phyloP scores from a whole-genome alignment of 1,284 basidiomycete species.

The Cryptococcus hybrid region DNA sequence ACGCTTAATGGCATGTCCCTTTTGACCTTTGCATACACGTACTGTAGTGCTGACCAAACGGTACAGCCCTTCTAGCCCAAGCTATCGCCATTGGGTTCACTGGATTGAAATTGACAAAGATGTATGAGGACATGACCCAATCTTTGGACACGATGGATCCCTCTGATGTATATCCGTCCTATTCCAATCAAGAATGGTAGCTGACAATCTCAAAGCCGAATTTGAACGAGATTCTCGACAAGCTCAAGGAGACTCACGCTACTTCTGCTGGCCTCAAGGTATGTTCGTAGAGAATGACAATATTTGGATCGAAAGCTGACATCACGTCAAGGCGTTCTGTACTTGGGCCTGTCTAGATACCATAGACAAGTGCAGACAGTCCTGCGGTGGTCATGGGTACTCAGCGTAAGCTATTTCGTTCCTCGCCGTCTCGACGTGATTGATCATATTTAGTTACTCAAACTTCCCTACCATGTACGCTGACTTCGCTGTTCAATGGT shows the following conservation, averaged over 20 bases:
- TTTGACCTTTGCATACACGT: background rate
- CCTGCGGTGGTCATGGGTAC: slow-evolving; percentile 60
- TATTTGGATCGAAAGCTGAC: background rate
- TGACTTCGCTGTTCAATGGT: slow-evolving; percentile 57
- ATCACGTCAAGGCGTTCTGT: slow-evolving; percentile 54
- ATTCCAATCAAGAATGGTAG: background rate
- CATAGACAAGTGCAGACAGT: slow-evolving; percentile 58
- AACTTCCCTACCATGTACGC: slow-evolving; percentile 57
- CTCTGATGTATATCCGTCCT: slow-evolving; percentile 37
- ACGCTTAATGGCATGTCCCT: slow-evolving; percentile 51
- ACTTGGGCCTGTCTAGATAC: slow-evolving; percentile 59
- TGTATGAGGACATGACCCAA: slow-evolving; percentile 53
- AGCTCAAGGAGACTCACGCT: slow-evolving; percentile 60
- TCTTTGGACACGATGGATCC: slow-evolving; percentile 57
- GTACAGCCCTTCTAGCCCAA: slow-evolving; percentile 56
- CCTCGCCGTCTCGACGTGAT: background rate
- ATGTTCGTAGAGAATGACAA: background rate
- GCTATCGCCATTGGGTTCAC: slow-evolving; percentile 59
- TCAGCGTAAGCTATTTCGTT: slow-evolving; percentile 38
- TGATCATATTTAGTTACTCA: slow-evolving; percentile 47
- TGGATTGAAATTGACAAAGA: slow-evolving; percentile 49
- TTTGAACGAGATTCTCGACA: slow-evolving; percentile 49
- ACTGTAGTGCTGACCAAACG: slow-evolving; percentile 6
- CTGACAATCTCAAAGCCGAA: slow-evolving; percentile 35
- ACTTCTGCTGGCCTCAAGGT: slow-evolving; percentile 57